Percentiles rank a stretch among this genome's conserved stretches.
phyloP scores from a whole-genome alignment of 345 rosid species.

The Sapria himalayana region DNA sequence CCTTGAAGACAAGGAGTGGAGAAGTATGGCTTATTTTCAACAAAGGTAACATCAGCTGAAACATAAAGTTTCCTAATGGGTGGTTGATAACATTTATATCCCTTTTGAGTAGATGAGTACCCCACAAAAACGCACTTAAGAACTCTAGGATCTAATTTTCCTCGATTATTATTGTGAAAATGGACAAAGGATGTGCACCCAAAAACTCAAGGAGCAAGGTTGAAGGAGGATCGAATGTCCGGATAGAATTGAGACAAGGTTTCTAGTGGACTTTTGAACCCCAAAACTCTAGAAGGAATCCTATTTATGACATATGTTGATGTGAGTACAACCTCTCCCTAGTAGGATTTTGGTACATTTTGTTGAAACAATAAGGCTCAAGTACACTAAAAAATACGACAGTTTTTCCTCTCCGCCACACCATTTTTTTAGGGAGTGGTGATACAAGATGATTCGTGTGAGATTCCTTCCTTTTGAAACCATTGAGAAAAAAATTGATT shows the following conservation, averaged over 20 bases:
- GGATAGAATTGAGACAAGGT: not conserved
- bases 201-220: not conserved
- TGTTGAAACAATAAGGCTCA: too few species aligned
- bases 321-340: not conserved
- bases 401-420: too few species aligned
- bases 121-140: not conserved
- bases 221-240: not conserved
- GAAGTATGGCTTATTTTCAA: not conserved
- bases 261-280: not conserved
- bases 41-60: not conserved
- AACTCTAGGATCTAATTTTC: slow-evolving; percentile 1
- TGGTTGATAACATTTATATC: not conserved
- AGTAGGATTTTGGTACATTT: not conserved
- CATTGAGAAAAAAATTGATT: too few species aligned
- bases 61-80: not conserved
- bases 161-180: not conserved
- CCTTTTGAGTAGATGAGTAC: not conserved
- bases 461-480: too few species aligned
- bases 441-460: too few species aligned
- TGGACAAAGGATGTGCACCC: slow-evolving; percentile 1
- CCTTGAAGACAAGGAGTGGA: not conserved
- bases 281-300: not conserved
- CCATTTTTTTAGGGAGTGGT: too few species aligned
- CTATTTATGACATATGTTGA: not conserved
- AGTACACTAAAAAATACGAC: too few species aligned